Percentiles rank a stretch among this genome's conserved stretches.
Evolutionary conservation across 2,329 filamentous ascomycete species (phyloP).

Genomic region (Zymoseptoria brevis): DNA sequence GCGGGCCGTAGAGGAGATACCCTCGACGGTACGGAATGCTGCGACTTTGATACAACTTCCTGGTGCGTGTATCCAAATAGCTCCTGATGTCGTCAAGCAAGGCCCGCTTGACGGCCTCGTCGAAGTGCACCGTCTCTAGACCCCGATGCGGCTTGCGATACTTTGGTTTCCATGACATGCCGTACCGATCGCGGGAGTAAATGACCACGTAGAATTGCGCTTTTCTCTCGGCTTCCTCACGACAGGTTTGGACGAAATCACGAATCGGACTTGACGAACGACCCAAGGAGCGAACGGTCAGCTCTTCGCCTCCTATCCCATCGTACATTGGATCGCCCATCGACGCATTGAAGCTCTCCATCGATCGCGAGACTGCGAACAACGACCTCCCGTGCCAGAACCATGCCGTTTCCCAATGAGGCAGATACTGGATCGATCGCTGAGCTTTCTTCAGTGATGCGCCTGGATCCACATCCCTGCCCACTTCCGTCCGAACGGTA

Average conservation of each 20-base stretch:
- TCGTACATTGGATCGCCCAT: slow-evolving; percentile 18
- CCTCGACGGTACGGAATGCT: slow-evolving; percentile 78
- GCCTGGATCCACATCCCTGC: slow-evolving; percentile 14
- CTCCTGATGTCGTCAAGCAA: slow-evolving; percentile 65
- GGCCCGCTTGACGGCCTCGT: slow-evolving; percentile 53
- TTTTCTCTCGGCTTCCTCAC: slow-evolving; percentile 33
- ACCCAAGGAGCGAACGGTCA: slow-evolving; percentile 37
- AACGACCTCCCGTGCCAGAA: slow-evolving; percentile 15
- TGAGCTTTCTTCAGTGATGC: slow-evolving; percentile 18
- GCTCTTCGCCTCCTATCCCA: slow-evolving; percentile 19
- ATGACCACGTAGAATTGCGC: slow-evolving; percentile 33
- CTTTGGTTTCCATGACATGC: slow-evolving; percentile 26
- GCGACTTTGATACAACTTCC: slow-evolving; percentile 69
- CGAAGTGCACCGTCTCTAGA: slow-evolving; percentile 65
- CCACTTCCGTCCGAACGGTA: slow-evolving; percentile 17
- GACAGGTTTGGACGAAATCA: slow-evolving; percentile 33
- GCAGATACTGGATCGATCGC: slow-evolving; percentile 17
- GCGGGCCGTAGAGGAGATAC: slow-evolving; percentile 67
- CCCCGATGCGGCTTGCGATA: slow-evolving; percentile 52
- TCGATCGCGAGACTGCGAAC: slow-evolving; percentile 12
- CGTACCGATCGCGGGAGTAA: slow-evolving; percentile 33
- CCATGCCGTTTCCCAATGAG: slow-evolving; percentile 19
- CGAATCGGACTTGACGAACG: slow-evolving; percentile 40
- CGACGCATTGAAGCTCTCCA: slow-evolving; percentile 15
- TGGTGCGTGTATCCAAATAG: slow-evolving; percentile 61